phyloP scores from a whole-genome alignment of 2,329 filamentous ascomycete genomes.

The Metarhizium rileyi region DNA sequence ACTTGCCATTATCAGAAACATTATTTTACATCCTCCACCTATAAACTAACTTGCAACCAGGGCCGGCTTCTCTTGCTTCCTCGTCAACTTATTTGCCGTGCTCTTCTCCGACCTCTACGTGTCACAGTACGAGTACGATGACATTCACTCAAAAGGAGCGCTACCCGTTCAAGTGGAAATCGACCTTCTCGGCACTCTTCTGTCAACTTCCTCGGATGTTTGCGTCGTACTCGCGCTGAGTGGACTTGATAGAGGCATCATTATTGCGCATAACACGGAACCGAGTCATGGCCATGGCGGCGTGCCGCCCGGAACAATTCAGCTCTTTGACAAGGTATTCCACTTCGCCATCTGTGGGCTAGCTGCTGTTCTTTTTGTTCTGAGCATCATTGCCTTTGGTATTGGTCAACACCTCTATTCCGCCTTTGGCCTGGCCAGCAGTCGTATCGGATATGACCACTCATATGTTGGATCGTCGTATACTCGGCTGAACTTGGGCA shows the following conservation, averaged over 20 bases:
- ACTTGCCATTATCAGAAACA: background rate
- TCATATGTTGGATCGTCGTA: background rate
- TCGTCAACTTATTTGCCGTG: background rate
- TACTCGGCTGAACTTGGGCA: background rate
- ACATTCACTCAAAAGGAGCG: background rate
- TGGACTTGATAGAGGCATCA: conserved; percentile 13
- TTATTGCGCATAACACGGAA: conserved; percentile 7
- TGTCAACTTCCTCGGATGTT: conserved; percentile 7
- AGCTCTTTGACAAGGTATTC: conserved; percentile 8
- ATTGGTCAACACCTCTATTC: conserved; percentile 10
- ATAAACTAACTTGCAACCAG: background rate
- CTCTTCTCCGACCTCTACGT: conserved; percentile 1
- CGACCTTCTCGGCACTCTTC: conserved; percentile 3
- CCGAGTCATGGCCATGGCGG: background rate
- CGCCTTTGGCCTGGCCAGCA: background rate
- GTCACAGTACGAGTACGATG: background rate
- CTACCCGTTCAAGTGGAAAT: conserved; percentile 1
- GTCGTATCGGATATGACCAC: background rate
- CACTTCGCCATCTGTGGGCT: conserved; percentile 10
- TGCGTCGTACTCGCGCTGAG: conserved; percentile 16
- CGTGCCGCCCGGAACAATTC: background rate
- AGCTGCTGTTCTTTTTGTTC: conserved; percentile 7
- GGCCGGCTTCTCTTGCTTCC: background rate
- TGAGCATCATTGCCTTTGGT: conserved; percentile 11
- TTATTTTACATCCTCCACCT: background rate